phyloP scores from a whole-genome alignment of 352 stramenopile species.

The Achlya hypogyna region DNA sequence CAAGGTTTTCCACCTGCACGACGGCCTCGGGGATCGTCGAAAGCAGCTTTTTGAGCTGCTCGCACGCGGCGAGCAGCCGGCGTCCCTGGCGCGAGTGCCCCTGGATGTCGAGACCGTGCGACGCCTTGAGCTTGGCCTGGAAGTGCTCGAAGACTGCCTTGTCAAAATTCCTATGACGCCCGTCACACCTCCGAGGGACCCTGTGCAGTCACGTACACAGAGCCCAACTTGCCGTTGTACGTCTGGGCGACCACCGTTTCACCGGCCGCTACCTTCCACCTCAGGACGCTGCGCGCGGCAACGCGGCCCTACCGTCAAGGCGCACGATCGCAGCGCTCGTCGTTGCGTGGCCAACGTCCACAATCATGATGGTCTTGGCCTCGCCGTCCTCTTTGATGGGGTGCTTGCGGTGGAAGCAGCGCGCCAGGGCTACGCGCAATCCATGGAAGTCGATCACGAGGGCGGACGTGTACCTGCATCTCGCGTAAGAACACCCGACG shows the following conservation, averaged over 20 bases:
- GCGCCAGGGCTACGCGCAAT: slow-evolving; percentile 37
- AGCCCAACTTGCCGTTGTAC: slow-evolving; percentile 48
- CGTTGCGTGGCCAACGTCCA: slow-evolving; percentile 82
- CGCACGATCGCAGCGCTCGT: slow-evolving; percentile 65
- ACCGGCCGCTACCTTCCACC: slow-evolving; percentile 25
- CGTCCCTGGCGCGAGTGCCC: slow-evolving; percentile 71
- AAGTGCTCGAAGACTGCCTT: slow-evolving; percentile 74
- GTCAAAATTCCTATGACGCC: slow-evolving; percentile 42
- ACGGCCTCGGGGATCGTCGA: slow-evolving; percentile 74
- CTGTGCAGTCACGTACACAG: slow-evolving; percentile 27
- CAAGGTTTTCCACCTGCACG: slow-evolving; percentile 78
- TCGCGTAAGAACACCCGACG: slow-evolving; percentile 37
- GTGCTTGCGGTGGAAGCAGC: slow-evolving; percentile 80
- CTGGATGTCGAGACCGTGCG: slow-evolving; percentile 37
- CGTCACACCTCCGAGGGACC: background rate
- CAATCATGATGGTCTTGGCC: slow-evolving; percentile 66
- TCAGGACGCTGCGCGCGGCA: background rate
- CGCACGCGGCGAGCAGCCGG: slow-evolving; percentile 78
- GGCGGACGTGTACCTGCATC: slow-evolving; percentile 23
- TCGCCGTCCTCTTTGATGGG: slow-evolving; percentile 33
- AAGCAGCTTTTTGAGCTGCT: slow-evolving; percentile 85
- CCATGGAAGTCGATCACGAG: background rate
- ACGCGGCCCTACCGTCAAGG: slow-evolving; percentile 33
- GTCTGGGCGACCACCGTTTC: slow-evolving; percentile 48
- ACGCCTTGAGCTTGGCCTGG: slow-evolving; percentile 43